Base-by-base conservation (phyloP, 1,284 basidiomycete species). In the Xanthoconium separans region DNA sequence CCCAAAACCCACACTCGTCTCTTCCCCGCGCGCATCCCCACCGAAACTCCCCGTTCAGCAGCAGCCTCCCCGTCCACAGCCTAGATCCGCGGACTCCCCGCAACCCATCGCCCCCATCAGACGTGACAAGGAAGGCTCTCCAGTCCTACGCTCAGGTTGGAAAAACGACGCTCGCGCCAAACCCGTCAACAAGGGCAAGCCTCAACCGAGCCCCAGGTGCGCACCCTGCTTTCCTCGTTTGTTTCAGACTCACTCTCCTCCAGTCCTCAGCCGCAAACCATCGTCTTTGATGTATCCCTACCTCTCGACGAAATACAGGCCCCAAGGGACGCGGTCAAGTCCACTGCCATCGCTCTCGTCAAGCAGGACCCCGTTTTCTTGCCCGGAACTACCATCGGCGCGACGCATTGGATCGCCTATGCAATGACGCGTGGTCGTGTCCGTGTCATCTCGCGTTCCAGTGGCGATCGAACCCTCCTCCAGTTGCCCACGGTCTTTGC, bases 361-460 rank as follows among this genome's bases (percentile, higher is more conserved):
- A 87, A 85, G 68, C 87, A 92, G 60, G 90, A 91, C 58, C 75
- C 88, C 13, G 80, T 87, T 24, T 92, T 91, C 73, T 73, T 90
- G 49, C 87, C 87, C 49, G 90, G 90, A 10, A 86, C 87, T 12
- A 93, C 90, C 30, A 92, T 93, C 53, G 90, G 89, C 11, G 89
- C 89, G 11, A 91, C 89, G 7, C 86, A 89, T 63, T 92, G 89
- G 87, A 90, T 93, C 56, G 89, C 90, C 13, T 93, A 93, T 65
- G 89, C 88, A 20, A 92, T 93, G 91, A 91, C 87, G n/a, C 85
- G 86, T 73, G 89, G 87, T 82, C 89, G 90, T 58, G 87, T 92
- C 50, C 85, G 90, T 47, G 86, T 93, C 50, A 91, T 93, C 56
- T 92, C 89, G 18, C 80, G 89, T 50, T 87, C 88, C 15, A 91